Evolutionary conservation across 495 filamentous ascomycete species (phyloP), one percentile per base, ranked within the genome.

Genomic region (Penicillium cosmopolitanum): DNA sequence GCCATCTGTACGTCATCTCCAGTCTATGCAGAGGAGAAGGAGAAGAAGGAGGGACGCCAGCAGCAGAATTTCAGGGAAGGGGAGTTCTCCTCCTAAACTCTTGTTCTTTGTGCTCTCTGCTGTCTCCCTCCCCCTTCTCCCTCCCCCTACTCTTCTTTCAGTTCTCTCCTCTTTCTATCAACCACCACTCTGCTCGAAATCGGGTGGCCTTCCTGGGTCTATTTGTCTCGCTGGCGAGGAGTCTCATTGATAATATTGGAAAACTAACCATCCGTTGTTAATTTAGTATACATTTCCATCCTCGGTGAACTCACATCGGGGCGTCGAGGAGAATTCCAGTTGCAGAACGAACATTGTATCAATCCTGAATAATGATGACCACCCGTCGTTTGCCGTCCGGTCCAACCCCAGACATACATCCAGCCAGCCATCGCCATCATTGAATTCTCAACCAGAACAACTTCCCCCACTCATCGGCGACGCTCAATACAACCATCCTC

Each of bases 341-440:
- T 68, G 70, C 62, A 70, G 63, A 62, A 61, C 71, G 25, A 74
- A 68, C 60, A 73, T 81, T 59, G 76, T 79, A 57, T 81, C 78
- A 23, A 81, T 81, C 54, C 52, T 81, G 58, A 81, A 81, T 68
- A 78, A 81, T 66, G 77, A 81, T 62, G 77, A 81, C 57, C 72
- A 79, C 53, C 78, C 78, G 54, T 73, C 78, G 48, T 81, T 81
- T 63, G 74, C 77, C 19, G 73, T 81, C 53, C 77, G 77, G 53
- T 76, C 78, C 25, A 73, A 78, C 19, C 70, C 73, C 23, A 66
- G 67, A 56, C 63, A 75, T 6, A 64, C 65, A 16, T 69, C 68
- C 51, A 70, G 69, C 34, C 67, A 72, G 51, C 67, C 71, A 9
- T 64, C 63, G 13, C 66, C 73, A 16, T 69, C 79, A 38, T 60